Percentiles rank a stretch among this genome's conserved stretches.
Evolutionary conservation across 495 filamentous ascomycete genomes (phyloP).

Genomic region (Penicillium chermesinum): DNA sequence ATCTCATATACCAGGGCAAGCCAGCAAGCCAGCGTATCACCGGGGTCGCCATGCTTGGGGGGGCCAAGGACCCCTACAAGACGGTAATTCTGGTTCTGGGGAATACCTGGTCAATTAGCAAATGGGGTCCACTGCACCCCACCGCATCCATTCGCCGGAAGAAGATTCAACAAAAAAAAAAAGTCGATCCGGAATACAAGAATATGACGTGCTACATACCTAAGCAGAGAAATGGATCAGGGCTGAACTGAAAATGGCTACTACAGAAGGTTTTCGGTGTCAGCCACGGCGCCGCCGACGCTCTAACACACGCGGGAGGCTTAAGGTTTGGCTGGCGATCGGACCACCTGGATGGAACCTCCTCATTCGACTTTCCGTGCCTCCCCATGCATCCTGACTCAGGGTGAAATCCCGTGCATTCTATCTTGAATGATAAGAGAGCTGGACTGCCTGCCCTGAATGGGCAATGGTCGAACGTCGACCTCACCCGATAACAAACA

Average conservation of each 20-base stretch:
- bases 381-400: neutral
- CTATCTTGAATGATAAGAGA: no score
- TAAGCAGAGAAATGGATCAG: constrained; percentile 1
- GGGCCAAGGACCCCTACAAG: no score
- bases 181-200: constrained; percentile 9
- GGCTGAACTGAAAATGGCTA: neutral
- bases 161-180: constrained; percentile 5
- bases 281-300: neutral
- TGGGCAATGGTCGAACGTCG: no score
- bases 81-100: constrained; percentile 9
- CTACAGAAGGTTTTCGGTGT: neutral
- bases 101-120: constrained; percentile 6
- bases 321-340: neutral
- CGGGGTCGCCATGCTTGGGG: neutral
- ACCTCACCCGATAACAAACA: no score
- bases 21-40: constrained; percentile 1
- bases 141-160: neutral
- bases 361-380: no score
- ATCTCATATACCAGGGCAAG: constrained; percentile 12
- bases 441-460: neutral
- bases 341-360: neutral
- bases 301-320: neutral
- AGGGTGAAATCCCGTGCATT: no score
- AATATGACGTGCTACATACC: constrained; percentile 4
- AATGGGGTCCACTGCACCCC: constrained; percentile 1